Evolutionary conservation across 345 rosid genomes (phyloP).

Genomic region (Bruguiera gymnorhiza): DNA sequence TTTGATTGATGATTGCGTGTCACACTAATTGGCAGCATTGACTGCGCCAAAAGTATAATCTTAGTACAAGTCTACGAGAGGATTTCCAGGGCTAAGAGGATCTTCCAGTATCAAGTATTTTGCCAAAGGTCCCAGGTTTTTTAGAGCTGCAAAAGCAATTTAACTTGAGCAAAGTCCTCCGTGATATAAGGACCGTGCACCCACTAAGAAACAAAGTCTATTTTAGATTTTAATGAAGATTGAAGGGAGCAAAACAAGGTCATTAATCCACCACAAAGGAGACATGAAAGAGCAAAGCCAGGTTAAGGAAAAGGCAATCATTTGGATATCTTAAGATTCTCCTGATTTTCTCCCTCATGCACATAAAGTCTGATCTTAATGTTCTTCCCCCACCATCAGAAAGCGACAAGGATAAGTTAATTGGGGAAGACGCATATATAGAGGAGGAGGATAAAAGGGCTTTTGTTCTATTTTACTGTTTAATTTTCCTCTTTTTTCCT

Average conservation of each 20-base stretch:
- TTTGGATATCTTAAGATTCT: slow-evolving; percentile 13
- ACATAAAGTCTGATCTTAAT: slow-evolving; percentile 23
- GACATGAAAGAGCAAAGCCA: slow-evolving; percentile 34
- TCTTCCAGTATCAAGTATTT: slow-evolving; percentile 19
- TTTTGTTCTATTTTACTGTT: not conserved
- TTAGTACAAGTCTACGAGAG: slow-evolving; percentile 9
- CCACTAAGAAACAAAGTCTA: slow-evolving; percentile 39
- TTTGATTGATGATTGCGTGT: slow-evolving; percentile 7
- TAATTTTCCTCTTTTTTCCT: not conserved
- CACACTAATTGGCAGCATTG: slow-evolving; percentile 3
- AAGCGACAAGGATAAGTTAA: slow-evolving; percentile 18
- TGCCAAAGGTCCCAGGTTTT: slow-evolving; percentile 33
- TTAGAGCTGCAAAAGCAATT: slow-evolving; percentile 33
- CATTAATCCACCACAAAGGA: slow-evolving; percentile 18
- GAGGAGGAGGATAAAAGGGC: not conserved
- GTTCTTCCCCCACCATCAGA: slow-evolving; percentile 19
- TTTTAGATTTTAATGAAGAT: slow-evolving; percentile 15
- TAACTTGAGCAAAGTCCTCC: slow-evolving; percentile 33
- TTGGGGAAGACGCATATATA: slow-evolving; percentile 7
- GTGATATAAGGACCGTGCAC: slow-evolving; percentile 43
- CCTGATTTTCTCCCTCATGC: not conserved
- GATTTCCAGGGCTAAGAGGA: slow-evolving; percentile 13
- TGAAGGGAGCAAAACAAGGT: slow-evolving; percentile 19
- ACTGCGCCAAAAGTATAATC: slow-evolving; percentile 3
- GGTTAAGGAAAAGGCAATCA: slow-evolving; percentile 16